Percentiles rank a stretch among this genome's conserved stretches.
These are phyloP conservation scores for Phytophthora sansomeana DNA, from an alignment of 352 stramenopile species.

Conservation along the genomic window DNA sequence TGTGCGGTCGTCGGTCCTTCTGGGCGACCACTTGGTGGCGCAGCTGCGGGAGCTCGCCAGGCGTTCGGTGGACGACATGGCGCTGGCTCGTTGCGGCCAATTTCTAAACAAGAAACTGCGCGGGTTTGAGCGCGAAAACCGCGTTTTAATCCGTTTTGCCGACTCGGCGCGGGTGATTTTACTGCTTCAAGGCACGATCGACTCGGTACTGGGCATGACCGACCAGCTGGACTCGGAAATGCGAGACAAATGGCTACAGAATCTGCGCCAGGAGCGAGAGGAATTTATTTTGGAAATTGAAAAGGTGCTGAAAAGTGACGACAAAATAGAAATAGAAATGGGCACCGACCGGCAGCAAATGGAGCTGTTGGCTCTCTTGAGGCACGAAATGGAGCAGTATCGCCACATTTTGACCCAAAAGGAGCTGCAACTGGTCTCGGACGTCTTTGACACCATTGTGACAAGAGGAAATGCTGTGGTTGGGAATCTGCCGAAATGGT, in stretches of 20 bases:
- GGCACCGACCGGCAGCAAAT: conserved; percentile 23
- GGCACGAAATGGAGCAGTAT: conserved; percentile 24
- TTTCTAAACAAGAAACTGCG: conserved; percentile 21
- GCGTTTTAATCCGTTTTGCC: conserved; percentile 28
- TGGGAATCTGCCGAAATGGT: conserved; percentile 23
- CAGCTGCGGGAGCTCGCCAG: conserved; percentile 7
- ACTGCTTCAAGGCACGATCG: conserved; percentile 20
- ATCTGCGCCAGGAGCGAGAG: conserved; percentile 14
- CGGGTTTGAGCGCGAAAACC: conserved; percentile 22
- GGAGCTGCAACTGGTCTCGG: conserved; percentile 22
- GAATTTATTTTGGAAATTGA: conserved; percentile 20
- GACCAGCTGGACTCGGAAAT: conserved; percentile 1
- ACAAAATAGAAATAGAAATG: conserved; percentile 21
- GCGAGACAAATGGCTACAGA: conserved; percentile 12
- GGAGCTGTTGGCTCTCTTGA: conserved; percentile 29
- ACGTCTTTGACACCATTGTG: conserved; percentile 25
- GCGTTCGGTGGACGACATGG: conserved; percentile 3
- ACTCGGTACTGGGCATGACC: conserved; percentile 13
- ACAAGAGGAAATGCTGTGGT: conserved; percentile 20
- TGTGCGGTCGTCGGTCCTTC: not conserved
- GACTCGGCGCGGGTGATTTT: conserved; percentile 27
- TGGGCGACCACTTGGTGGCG: conserved; percentile 23
- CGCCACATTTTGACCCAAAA: conserved; percentile 11
- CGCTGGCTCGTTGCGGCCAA: conserved; percentile 8
- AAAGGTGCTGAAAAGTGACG: conserved; percentile 19